Base-by-base conservation (phyloP, 257 asterid species). In the Ocimum tenuiflorum region DNA sequence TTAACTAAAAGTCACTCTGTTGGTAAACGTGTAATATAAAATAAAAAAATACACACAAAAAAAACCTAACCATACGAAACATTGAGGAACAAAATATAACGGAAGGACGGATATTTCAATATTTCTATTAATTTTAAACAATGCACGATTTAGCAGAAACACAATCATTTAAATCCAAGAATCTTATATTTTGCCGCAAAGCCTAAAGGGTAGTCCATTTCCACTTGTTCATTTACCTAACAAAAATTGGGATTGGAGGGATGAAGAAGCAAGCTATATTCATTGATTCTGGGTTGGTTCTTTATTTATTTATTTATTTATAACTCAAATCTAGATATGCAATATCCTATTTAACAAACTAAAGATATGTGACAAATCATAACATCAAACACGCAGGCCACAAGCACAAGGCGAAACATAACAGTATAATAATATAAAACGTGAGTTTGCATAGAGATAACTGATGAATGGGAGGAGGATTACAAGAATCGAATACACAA, bases 151-250 rank as follows among this genome's bases (percentile, higher is more conserved):
- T 45, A 24, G 29, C 3, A 52, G 33, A 35, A 35, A 8, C 13
- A 58, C 41, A 50, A 67, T 60, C 13, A 68, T 64, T 46, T 46
- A 45, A 7, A 17, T 51, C 17, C 54, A 20, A 57, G 10, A 51
- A 29, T 14, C 7, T 3, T 2, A 27, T n/a, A n/a, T n/a, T n/a
- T n/a, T n/a, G n/a, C n/a, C n/a, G n/a, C n/a, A 7, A 39, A 39
- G 9, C 5, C 45, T 14, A 60, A 51, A 52, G 69, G 70, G 61
- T 65, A 70, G 18, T 20, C 29, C 39, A 51, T 14, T 11, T 59
- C 62, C 79, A 63, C 63, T 41, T 69, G 73, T 75, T 50, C 47
- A 39, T 48, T 57, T 57, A 69, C 79, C 79, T 63, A 64, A 69
- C 66, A 69, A 46, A 42, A 8, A 66, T 67, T 67, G 51, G 65